Evolutionary conservation across 352 stramenopile species (phyloP).

Genomic region (Peronosclerospora sorghi): DNA sequence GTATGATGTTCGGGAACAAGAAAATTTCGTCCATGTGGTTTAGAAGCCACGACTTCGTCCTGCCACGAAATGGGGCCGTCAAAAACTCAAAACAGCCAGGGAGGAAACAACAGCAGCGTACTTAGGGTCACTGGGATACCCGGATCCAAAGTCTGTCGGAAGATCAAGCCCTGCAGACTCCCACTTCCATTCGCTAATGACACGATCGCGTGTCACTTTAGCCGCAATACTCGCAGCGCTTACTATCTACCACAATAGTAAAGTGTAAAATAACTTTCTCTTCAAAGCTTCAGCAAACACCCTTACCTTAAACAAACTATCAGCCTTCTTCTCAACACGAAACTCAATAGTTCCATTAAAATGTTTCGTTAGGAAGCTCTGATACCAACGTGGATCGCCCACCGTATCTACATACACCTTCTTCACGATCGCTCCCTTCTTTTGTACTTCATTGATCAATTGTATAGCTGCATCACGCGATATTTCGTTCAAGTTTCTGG

Average conservation of each 20-base stretch:
- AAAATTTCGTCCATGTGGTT: conserved; percentile 83
- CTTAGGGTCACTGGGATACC: conserved; percentile 89
- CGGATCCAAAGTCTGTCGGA: conserved; percentile 69
- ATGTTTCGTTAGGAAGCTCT: conserved; percentile 86
- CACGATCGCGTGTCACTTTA: conserved; percentile 88
- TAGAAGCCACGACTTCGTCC: conserved; percentile 82
- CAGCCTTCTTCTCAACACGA: conserved; percentile 93
- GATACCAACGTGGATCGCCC: conserved; percentile 85
- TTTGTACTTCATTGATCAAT: conserved; percentile 86
- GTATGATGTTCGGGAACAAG: conserved; percentile 86
- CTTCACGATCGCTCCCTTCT: conserved; percentile 74
- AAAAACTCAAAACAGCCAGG: background rate
- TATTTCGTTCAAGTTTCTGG: conserved; percentile 90
- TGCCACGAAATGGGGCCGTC: conserved; percentile 10
- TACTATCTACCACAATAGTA: conserved; percentile 39
- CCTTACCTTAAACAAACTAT: conserved; percentile 89
- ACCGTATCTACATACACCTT: conserved; percentile 94
- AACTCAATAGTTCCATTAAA: conserved; percentile 87
- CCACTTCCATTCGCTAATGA: conserved; percentile 86
- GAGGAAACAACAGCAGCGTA: conserved; percentile 18
- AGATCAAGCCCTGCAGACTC: conserved; percentile 58
- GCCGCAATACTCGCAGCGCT: conserved; percentile 89
- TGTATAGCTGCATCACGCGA: conserved; percentile 89
- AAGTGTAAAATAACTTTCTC: background rate
- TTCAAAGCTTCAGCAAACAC: too few species aligned